phyloP scores from a whole-genome alignment of 2,329 filamentous ascomycete genomes.

The Berkeleyomyces rouxiae region DNA sequence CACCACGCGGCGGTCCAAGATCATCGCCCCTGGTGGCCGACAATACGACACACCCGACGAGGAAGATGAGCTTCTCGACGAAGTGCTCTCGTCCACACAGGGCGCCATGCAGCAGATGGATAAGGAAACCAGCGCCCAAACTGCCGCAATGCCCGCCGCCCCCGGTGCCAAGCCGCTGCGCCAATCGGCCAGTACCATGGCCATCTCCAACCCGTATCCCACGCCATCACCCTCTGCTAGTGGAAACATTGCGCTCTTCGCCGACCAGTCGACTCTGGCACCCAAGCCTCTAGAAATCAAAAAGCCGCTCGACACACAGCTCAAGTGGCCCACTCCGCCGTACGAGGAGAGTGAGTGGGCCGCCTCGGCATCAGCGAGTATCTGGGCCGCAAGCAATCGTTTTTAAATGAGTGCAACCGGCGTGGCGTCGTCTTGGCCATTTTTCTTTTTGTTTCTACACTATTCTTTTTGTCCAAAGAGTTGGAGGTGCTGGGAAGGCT shows the following conservation, averaged over 20 bases:
- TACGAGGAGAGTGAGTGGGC: conserved; percentile 93
- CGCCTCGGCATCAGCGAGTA: conserved; percentile 63
- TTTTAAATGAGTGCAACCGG: conserved; percentile 26
- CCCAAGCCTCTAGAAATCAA: conserved; percentile 56
- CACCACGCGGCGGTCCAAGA: conserved; percentile 56
- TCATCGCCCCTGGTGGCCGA: conserved; percentile 51
- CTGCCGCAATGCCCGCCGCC: conserved; percentile 14
- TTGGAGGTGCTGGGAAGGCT: neutral
- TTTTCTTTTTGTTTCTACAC: neutral
- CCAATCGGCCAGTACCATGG: conserved; percentile 49
- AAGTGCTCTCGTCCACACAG: conserved; percentile 64
- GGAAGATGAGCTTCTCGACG: conserved; percentile 88
- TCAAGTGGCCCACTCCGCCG: conserved; percentile 88
- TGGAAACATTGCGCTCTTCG: conserved; percentile 59
- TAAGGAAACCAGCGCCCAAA: conserved; percentile 28
- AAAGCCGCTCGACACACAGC: conserved; percentile 33
- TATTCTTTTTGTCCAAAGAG: neutral
- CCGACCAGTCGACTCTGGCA: conserved; percentile 41
- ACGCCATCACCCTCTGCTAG: conserved; percentile 66
- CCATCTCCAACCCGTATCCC: conserved; percentile 44
- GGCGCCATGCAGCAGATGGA: conserved; percentile 57
- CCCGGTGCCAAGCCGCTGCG: conserved; percentile 24
- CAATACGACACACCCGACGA: conserved; percentile 92
- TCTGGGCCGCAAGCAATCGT: conserved; percentile 54
- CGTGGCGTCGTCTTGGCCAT: neutral